Evolutionary conservation across 805 yeast genomes (phyloP), one percentile per base, ranked within the genome.

Genomic region (Ogataea salicorniae): DNA sequence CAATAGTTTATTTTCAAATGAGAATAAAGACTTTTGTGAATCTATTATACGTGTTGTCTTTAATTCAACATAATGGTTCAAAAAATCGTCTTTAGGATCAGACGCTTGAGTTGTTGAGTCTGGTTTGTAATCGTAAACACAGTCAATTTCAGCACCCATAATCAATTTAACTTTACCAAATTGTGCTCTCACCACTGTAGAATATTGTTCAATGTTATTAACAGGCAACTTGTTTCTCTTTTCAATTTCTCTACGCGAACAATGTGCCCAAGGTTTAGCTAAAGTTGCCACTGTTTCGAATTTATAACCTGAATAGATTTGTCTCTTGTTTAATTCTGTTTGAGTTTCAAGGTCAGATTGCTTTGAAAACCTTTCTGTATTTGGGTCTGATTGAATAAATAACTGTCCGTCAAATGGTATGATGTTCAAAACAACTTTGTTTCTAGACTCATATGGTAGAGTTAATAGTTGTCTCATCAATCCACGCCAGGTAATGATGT

Each of bases 131-230:
- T 90, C 97, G 76, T 83, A 85, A 11, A 85, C 84, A 63, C 97
- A 85, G 66, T 92, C 98, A 18, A 92, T 87, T 68, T 94, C 98
- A 2, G 96, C 97, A 1, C 90, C 96, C 40, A 90, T 64, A 6
- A 87, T 63, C 39, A 89, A 66, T 52, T 77, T 79, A 17, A 80
- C 75, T 41, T 75, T 76, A 8, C 96, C 97, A 15, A 92, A 80
- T 2, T 96, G 95, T 0, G 97, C 84, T 56, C 78, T 76, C 6
- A 91, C 91, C n/a, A 92, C 84, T 0, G 88, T 76, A 41, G 84
- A 72, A 60, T 80, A 90, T 66, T 92, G 96, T 57, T 83, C 89
- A 42, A 81, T 80, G 60, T 81, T 85, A 59, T 77, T 81, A 7
- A 87, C 90, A 1, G 72, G 67, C 46, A 74, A 72, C 55, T 78